These are phyloP conservation scores for Vanilla planifolia DNA, from an alignment of 106 monocot species.

Conservation along the genomic window DNA sequence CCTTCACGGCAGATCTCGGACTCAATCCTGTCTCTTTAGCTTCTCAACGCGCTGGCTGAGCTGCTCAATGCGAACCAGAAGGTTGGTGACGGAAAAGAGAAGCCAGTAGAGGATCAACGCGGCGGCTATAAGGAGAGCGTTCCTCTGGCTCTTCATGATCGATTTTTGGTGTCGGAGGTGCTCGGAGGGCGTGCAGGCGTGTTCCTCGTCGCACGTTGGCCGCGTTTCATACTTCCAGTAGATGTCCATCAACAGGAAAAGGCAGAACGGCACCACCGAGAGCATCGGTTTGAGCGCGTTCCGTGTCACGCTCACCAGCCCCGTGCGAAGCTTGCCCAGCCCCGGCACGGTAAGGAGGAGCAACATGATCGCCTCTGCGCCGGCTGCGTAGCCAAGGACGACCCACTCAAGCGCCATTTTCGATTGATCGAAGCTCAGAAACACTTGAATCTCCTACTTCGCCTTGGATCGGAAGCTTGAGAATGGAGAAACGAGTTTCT, in stretches of 20 bases:
- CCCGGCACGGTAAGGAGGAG: slow-evolving; percentile 75
- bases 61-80: slow-evolving; percentile 52
- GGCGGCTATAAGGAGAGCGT: slow-evolving; percentile 72
- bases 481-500: too few relatives aligned
- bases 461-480: too few relatives aligned
- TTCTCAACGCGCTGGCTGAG: slow-evolving; percentile 59
- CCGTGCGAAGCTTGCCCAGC: slow-evolving; percentile 57
- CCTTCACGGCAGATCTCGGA: too few relatives aligned
- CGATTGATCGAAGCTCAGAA: background rate
- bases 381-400: slow-evolving; percentile 80
- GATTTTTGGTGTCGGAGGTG: slow-evolving; percentile 84
- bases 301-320: slow-evolving; percentile 45
- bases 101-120: slow-evolving; percentile 79
- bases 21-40: slow-evolving; percentile 43
- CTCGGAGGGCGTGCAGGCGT: slow-evolving; percentile 72
- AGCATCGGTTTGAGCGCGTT: slow-evolving; percentile 72
- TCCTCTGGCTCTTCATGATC: slow-evolving; percentile 82
- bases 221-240: slow-evolving; percentile 96
- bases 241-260: slow-evolving; percentile 78
- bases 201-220: slow-evolving; percentile 50
- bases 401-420: slow-evolving; percentile 90
- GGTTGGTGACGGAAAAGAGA: slow-evolving; percentile 57
- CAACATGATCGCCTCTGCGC: slow-evolving; percentile 84
- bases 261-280: slow-evolving; percentile 76
- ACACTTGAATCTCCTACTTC: background rate